Base-by-base conservation (phyloP, 139 green algal genomes). In the Zygnema circumcarinatum region DNA sequence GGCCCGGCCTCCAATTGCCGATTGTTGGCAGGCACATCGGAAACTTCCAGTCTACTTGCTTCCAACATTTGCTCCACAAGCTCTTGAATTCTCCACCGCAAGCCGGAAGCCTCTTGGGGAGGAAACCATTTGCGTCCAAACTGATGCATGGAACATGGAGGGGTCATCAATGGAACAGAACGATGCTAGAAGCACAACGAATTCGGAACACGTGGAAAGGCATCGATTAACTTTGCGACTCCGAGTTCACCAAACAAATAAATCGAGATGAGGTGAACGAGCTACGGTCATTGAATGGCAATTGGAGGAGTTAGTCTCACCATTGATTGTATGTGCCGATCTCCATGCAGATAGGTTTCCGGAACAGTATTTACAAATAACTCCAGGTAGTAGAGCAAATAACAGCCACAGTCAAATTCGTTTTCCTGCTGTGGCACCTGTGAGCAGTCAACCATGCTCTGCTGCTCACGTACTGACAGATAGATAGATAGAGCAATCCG, bases 361-460 rank as follows among this genome's bases (percentile, higher is more conserved):
- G 79, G 38, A 39, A 16, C 79, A 20, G 40, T 38, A 16, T 85
- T 35, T 0, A 89, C 81, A 86, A 98, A 98, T 89, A 94, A 95
- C 73, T 98, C 93, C 1, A 95, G 68, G 86, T 96, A 98, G 62
- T 91, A 72, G 67, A 96, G 94, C 86, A 98, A 74, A 90, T 97
- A 98, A 38, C 98, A 93, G 3, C 96, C 96, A 86, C 96, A 98
- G 90, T 98, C 96, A 76, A 88, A 96, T 92, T 96, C 85, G 91
- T 98, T 98, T 92, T 95, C 89, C 88, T 98, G 96, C 76, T 76
- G 75, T 1, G 94, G 94, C 11, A 96, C 76, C 81, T 87, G 81
- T 1, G 36, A 7, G 11, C 69, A 78, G 3, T 25, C 69, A 78
- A 62, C 7, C 7, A 62, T 62, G 7, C 16, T 62, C 47, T 62